Evolutionary conservation across 768 basidiomycete genomes (phyloP).

Genomic region (Xerocomus potaroensis): DNA sequence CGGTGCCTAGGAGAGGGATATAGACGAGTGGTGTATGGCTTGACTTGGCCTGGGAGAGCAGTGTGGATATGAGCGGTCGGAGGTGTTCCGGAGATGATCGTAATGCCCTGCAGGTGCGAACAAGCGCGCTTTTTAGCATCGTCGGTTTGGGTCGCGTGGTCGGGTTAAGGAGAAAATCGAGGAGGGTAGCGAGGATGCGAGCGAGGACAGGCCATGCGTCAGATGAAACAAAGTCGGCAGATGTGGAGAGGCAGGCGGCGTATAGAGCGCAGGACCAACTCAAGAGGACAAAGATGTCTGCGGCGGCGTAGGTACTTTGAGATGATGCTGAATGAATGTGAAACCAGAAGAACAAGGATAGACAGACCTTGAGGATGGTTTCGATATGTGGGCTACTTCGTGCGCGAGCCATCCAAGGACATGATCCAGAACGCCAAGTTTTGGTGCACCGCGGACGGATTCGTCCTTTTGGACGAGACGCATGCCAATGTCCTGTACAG

Average conservation of each 20-base stretch:
- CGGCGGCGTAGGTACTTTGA: constrained; percentile 49
- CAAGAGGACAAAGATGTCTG: constrained; percentile 64
- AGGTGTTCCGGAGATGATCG: constrained; percentile 57
- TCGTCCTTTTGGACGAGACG: constrained; percentile 64
- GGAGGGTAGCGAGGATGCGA: constrained; percentile 51
- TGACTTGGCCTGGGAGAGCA: constrained; percentile 50
- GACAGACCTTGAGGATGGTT: constrained; percentile 54
- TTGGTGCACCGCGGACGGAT: constrained; percentile 37
- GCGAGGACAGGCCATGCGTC: constrained; percentile 51
- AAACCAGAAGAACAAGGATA: not conserved
- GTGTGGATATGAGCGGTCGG: constrained; percentile 45
- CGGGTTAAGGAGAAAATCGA: constrained; percentile 56
- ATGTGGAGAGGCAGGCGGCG: constrained; percentile 41
- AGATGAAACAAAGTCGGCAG: constrained; percentile 43
- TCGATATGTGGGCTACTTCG: constrained; percentile 59
- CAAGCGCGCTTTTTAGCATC: constrained; percentile 56
- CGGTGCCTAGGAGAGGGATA: constrained; percentile 59
- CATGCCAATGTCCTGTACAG: constrained; percentile 64
- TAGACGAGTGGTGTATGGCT: constrained; percentile 38
- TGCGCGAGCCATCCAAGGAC: constrained; percentile 72
- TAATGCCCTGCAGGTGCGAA: constrained; percentile 61
- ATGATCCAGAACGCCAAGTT: constrained; percentile 61
- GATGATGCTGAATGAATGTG: not conserved
- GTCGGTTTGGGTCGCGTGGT: constrained; percentile 52
- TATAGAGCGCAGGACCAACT: constrained; percentile 70